A percentile compares a stretch with the other conserved stretches of the same genome.
Conservation (phyloP, 75 land plant species). For the Cunninghamia lanceolata region DNA sequence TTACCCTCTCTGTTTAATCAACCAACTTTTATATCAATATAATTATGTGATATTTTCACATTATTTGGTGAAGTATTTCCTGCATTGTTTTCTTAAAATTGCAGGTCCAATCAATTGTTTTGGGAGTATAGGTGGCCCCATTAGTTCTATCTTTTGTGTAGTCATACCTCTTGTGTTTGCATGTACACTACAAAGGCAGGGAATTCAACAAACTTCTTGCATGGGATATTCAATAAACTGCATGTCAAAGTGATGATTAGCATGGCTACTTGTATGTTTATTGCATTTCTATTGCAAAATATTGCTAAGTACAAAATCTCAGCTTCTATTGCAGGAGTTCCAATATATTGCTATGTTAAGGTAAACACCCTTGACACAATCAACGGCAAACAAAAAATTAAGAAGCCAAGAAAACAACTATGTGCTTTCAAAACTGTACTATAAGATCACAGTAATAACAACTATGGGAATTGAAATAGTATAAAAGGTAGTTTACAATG, state of each 20-base stretch:
- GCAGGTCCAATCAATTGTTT: no score
- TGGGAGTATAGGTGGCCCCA: no score
- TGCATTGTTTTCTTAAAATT: no score
- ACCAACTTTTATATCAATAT: no score
- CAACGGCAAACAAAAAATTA: background rate
- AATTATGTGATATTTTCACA: no score
- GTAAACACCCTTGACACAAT: background rate
- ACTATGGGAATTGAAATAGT: background rate
- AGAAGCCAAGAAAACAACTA: background rate
- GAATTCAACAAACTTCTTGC: background rate
- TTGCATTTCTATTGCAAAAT: background rate
- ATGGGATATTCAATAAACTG: background rate
- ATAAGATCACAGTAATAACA: background rate
- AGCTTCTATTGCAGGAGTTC: background rate
- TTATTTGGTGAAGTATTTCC: no score
- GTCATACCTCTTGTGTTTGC: no score
- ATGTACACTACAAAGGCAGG: no score
- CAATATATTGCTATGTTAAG: background rate
- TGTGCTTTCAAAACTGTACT: background rate
- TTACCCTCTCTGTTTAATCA: no score
- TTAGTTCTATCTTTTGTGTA: no score
- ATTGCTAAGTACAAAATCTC: background rate
- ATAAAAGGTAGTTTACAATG: background rate
- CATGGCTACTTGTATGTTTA: background rate
- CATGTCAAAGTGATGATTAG: background rate